Evolutionary conservation across 768 basidiomycete species (phyloP).

Genomic region (Kwoniella newhampshirensis): DNA sequence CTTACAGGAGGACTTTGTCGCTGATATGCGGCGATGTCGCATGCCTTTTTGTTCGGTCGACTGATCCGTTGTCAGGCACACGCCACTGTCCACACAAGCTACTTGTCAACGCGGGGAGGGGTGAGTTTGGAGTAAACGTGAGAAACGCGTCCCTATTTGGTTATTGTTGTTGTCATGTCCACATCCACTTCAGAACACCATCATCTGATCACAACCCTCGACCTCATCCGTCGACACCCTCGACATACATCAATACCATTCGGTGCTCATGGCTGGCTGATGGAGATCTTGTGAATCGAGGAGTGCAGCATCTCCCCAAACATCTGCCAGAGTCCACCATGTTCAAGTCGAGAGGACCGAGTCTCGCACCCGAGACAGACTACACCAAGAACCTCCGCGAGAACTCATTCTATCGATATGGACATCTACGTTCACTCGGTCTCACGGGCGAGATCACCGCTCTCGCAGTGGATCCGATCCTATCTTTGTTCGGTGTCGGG

Average conservation of each 20-base stretch:
- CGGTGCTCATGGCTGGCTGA: background rate
- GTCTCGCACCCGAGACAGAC: conserved; percentile 35
- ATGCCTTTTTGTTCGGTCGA: too few species aligned
- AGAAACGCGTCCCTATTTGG: too few species aligned
- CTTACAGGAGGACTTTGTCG: too few species aligned
- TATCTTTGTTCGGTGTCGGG: conserved; percentile 57
- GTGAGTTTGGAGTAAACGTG: too few species aligned
- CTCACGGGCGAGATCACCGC: conserved; percentile 52
- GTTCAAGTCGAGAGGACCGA: conserved; percentile 43
- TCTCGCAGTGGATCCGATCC: conserved; percentile 54
- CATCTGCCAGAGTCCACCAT: conserved; percentile 12
- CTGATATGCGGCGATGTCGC: too few species aligned
- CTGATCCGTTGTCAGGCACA: too few species aligned
- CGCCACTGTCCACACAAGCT: too few species aligned
- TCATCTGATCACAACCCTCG: background rate
- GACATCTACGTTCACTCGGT: conserved; percentile 47
- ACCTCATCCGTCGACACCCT: background rate
- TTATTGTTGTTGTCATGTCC: too few species aligned
- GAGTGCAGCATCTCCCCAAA: background rate
- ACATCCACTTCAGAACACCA: too few species aligned
- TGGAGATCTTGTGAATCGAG: background rate
- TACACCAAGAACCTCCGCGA: conserved; percentile 47
- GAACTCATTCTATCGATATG: conserved; percentile 49
- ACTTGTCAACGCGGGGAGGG: too few species aligned
- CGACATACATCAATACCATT: background rate